phyloP scores from a whole-genome alignment of 257 asterid genomes.

The Penstemon eatonii region DNA sequence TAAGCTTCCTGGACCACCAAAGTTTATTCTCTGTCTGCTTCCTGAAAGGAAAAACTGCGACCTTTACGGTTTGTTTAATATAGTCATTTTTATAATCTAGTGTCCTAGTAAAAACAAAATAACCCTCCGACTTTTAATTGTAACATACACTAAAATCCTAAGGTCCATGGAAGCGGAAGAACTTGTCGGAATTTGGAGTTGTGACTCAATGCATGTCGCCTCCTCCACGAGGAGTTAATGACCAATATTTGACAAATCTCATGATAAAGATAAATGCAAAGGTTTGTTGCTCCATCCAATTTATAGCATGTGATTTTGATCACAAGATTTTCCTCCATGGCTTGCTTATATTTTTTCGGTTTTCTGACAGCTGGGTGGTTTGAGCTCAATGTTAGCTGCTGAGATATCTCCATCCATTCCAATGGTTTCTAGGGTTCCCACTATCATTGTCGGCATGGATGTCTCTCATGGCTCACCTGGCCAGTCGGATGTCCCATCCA shows the following conservation, averaged over 20 bases:
- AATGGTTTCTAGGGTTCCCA: slow-evolving; percentile 68
- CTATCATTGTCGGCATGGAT: slow-evolving; percentile 91
- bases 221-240: slow-evolving; percentile 47
- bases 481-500: slow-evolving; percentile 86
- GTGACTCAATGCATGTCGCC: slow-evolving; percentile 91
- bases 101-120: not conserved
- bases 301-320: not conserved
- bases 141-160: slow-evolving; percentile 14
- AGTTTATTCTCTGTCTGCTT: slow-evolving; percentile 76
- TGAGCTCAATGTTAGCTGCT: slow-evolving; percentile 67
- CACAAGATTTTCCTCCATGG: not conserved
- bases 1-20: slow-evolving; percentile 81
- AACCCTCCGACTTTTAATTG: not conserved
- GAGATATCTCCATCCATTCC: slow-evolving; percentile 67
- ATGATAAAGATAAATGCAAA: slow-evolving; percentile 87
- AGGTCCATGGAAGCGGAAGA: slow-evolving; percentile 96
- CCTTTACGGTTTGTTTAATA: slow-evolving; percentile 65
- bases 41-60: slow-evolving; percentile 86
- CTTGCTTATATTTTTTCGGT: not conserved
- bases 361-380: slow-evolving; percentile 81
- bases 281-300: slow-evolving; percentile 38
- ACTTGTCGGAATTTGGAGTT: slow-evolving; percentile 78
- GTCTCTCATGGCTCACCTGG: slow-evolving; percentile 98
- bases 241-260: slow-evolving; percentile 76
- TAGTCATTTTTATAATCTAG: not conserved